phyloP scores from a whole-genome alignment of 768 basidiomycete genomes.

The Russula ochroleuca region DNA sequence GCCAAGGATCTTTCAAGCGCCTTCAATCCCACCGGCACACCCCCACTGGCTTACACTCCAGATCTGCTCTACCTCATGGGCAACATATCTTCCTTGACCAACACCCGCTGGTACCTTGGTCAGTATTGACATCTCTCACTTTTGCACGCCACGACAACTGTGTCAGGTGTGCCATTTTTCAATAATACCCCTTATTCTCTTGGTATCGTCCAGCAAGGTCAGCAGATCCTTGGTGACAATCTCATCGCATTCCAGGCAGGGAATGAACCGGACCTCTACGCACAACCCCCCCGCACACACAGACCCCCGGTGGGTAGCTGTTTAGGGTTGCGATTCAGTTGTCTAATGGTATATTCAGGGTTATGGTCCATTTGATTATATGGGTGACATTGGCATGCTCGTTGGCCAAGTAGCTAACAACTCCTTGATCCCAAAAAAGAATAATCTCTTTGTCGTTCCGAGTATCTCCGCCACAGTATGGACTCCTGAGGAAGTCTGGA shows the following conservation, averaged over 20 bases:
- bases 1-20: slow-evolving; percentile 42
- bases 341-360: slow-evolving; percentile 3
- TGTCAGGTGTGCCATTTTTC: slow-evolving; percentile 58
- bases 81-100: slow-evolving; percentile 54
- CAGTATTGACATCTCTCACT: slow-evolving; percentile 3
- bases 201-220: slow-evolving; percentile 52
- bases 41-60: slow-evolving; percentile 56
- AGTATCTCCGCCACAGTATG: slow-evolving; percentile 24
- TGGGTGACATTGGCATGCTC: slow-evolving; percentile 34
- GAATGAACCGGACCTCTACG: slow-evolving; percentile 78
- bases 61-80: slow-evolving; percentile 64
- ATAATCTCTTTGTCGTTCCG: slow-evolving; percentile 20
- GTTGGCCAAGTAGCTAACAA: slow-evolving; percentile 18
- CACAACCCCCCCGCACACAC: slow-evolving; percentile 26
- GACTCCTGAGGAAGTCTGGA: slow-evolving; percentile 20
- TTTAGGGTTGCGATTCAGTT: background rate
- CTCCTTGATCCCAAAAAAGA: background rate
- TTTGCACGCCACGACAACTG: background rate
- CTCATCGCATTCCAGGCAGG: slow-evolving; percentile 67
- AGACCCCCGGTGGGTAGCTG: slow-evolving; percentile 20
- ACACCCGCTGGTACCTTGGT: slow-evolving; percentile 65
- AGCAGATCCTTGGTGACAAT: slow-evolving; percentile 58
- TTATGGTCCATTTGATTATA: slow-evolving; percentile 30
- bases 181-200: slow-evolving; percentile 51
- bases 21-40: slow-evolving; percentile 58